Base-by-base conservation (phyloP, 176 grass and related monocot genomes). In the Oropetium thomaeum region DNA sequence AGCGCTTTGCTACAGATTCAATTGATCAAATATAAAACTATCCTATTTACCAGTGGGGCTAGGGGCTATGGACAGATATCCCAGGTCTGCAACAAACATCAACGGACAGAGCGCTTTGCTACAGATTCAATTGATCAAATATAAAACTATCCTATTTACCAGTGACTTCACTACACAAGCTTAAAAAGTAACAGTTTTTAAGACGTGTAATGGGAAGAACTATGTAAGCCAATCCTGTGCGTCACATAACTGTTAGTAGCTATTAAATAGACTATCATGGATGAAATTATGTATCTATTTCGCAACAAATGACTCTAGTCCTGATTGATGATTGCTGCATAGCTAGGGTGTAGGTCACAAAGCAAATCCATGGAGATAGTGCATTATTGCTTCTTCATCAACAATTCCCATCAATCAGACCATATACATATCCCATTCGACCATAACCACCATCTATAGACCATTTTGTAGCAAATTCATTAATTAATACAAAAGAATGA, bases 1-100 rank as follows among this genome's bases (percentile, higher is more conserved):
- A 23, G 25, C 8, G 31, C 22, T 17, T 27, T 58, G 52, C 5
- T 58, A 3, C 13, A 73, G 38, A 33, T 40, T 58, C 51, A 9
- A 20, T 44, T 42, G 42, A 44, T 67, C 40, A 23, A 55, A 25
- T 55, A 26, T 23, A 55, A 10, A 26, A 55, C 22, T 12, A 55
- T 22, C 22, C n/a, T n/a, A n/a, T n/a, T n/a, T n/a, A n/a, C n/a
- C 16, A 30, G 5, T 61, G 0, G 4, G 54, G 3, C n/a, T n/a
- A n/a, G n/a, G n/a, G n/a, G n/a, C 1, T 20, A 77, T 65, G 5
- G 44, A 59, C 35, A 59, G 37, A 74, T 53, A 74, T 74, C 23
- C 22, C 25, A 59, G 53, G 53, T 59, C 34, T 20, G 39, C 71
- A 59, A 41, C 35, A 41, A 73, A 26, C n/a, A 73, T 58, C 52